phyloP scores from a whole-genome alignment of 2,329 filamentous ascomycete species.

The Rhynchosporium agropyri region DNA sequence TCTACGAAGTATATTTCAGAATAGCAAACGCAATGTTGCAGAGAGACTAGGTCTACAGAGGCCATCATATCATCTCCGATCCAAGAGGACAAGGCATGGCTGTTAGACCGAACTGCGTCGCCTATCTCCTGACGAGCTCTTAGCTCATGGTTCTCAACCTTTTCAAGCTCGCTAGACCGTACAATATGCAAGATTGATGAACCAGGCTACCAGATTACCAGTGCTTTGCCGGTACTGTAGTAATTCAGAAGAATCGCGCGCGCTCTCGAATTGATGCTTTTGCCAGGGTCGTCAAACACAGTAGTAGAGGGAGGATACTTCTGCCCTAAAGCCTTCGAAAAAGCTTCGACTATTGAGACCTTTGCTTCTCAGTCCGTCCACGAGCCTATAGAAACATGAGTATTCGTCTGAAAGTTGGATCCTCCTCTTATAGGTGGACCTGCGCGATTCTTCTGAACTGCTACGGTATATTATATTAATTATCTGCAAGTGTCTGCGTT shows the following conservation, averaged over 20 bases:
- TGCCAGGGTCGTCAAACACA: too few species aligned
- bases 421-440: too few species aligned
- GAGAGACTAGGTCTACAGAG: not conserved
- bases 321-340: too few species aligned
- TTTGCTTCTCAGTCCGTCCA: too few species aligned
- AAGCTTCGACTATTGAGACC: too few species aligned
- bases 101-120: not conserved
- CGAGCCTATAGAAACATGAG: too few species aligned
- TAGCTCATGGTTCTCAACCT: conserved; percentile 13
- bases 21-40: not conserved
- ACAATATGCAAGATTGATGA: not conserved
- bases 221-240: not conserved
- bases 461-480: conserved; percentile 3
- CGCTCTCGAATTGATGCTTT: too few species aligned
- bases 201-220: not conserved
- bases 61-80: not conserved
- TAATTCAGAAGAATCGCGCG: too few species aligned
- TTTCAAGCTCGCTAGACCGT: not conserved
- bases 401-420: too few species aligned
- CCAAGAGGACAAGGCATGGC: not conserved
- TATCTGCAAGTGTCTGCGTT: conserved; percentile 10
- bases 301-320: too few species aligned
- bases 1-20: not conserved
- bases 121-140: not conserved
- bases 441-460: too few species aligned